These are phyloP conservation scores for Schizophyllum amplum DNA, from an alignment of 1,284 basidiomycete genomes.

Conservation along the genomic window DNA sequence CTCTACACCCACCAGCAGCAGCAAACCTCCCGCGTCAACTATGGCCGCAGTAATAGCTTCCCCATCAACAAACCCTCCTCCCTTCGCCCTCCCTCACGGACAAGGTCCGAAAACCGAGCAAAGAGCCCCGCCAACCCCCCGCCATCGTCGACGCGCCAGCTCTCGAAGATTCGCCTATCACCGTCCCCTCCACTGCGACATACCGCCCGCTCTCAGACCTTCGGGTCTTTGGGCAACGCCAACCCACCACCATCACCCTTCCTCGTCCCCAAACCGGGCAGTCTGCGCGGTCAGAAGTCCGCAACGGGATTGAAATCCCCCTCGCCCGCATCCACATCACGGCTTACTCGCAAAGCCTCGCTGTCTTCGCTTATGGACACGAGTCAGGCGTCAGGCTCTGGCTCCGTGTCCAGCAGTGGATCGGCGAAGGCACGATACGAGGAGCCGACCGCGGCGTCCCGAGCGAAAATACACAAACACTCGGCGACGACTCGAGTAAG, in stretches of 20 bases:
- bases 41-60: conserved; percentile 44
- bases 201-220: conserved; percentile 47
- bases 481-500: conserved; percentile 48
- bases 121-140: conserved; percentile 66
- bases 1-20: conserved; percentile 45
- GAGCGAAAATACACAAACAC: conserved; percentile 60
- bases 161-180: conserved; percentile 57
- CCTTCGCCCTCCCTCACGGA: conserved; percentile 51
- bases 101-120: conserved; percentile 45
- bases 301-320: conserved; percentile 69
- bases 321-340: conserved; percentile 50
- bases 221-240: conserved; percentile 30
- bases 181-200: conserved; percentile 53
- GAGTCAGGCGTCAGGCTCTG: conserved; percentile 49
- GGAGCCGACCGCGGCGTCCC: conserved; percentile 68
- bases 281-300: conserved; percentile 72
- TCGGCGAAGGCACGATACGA: conserved; percentile 49
- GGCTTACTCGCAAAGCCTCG: conserved; percentile 65
- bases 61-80: conserved; percentile 42
- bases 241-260: conserved; percentile 41
- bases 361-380: conserved; percentile 64
- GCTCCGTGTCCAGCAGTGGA: conserved; percentile 26
- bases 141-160: conserved; percentile 51
- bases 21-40: conserved; percentile 32
- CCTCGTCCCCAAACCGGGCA: conserved; percentile 57